A percentile compares a stretch with the other conserved stretches of the same genome.
Conservation (phyloP, 306 rosid species). For the Casuarina cunninghamiana region DNA sequence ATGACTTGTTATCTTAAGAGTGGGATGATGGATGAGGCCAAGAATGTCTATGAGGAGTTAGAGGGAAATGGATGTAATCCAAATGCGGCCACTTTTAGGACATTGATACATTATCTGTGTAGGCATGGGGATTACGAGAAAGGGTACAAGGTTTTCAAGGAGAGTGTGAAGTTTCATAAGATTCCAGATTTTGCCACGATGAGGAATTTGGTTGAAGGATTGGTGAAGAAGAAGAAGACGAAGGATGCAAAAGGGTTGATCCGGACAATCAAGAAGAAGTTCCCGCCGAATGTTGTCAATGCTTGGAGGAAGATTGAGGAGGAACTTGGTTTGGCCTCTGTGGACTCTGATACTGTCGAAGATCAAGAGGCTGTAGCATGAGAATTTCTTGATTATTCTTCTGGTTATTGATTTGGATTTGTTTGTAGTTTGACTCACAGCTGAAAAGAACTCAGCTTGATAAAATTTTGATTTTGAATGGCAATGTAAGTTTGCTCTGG, state of each 20-base stretch:
- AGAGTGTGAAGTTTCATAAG: slow-evolving; percentile 54
- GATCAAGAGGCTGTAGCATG: slow-evolving; percentile 30
- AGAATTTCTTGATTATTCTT: not conserved
- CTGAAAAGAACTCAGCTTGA: slow-evolving; percentile 1
- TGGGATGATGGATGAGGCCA: slow-evolving; percentile 60
- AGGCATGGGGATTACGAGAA: slow-evolving; percentile 41
- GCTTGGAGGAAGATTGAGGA: slow-evolving; percentile 61
- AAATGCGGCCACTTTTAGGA: slow-evolving; percentile 60
- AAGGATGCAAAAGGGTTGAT: slow-evolving; percentile 54
- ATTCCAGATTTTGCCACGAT: slow-evolving; percentile 58
- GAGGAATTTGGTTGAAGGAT: slow-evolving; percentile 56
- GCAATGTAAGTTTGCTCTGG: slow-evolving; percentile 18
- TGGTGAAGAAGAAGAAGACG: slow-evolving; percentile 49
- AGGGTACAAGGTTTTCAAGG: slow-evolving; percentile 56
- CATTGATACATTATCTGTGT: slow-evolving; percentile 49
- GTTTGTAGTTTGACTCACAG: slow-evolving; percentile 1
- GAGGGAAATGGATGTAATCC: slow-evolving; percentile 44
- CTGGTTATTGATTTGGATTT: not conserved
- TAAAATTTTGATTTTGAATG: not conserved
- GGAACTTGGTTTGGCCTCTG: slow-evolving; percentile 48
- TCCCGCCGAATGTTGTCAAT: slow-evolving; percentile 53
- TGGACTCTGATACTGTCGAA: slow-evolving; percentile 26
- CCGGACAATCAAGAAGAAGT: slow-evolving; percentile 56
- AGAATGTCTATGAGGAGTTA: slow-evolving; percentile 50
- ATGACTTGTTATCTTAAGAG: slow-evolving; percentile 52